Conservation (phyloP, 2,329 filamentous ascomycete genomes). For the Colletotrichum falcatum region DNA sequence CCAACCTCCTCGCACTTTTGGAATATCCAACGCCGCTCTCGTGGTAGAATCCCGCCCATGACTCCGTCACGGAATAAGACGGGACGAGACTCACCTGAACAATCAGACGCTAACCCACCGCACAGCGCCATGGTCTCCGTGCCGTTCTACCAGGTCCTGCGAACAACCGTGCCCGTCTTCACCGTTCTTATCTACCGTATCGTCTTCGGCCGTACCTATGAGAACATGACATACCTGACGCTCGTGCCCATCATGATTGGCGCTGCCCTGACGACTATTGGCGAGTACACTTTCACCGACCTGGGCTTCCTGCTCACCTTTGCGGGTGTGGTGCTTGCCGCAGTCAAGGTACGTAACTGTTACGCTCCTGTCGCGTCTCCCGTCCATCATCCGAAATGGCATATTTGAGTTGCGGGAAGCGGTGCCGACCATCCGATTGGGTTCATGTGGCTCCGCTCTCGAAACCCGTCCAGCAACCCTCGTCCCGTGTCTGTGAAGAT, state of each 20-base stretch:
- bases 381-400: slow-evolving; percentile 23
- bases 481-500: slow-evolving; percentile 13
- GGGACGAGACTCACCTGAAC: slow-evolving; percentile 2
- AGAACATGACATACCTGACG: slow-evolving; percentile 67
- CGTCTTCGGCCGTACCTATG: slow-evolving; percentile 67
- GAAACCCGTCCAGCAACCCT: slow-evolving; percentile 27
- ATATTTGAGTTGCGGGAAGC: slow-evolving; percentile 19
- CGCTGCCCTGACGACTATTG: slow-evolving; percentile 69
- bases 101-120: slow-evolving; percentile 21
- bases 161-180: slow-evolving; percentile 71
- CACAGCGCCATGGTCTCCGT: slow-evolving; percentile 67
- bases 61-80: slow-evolving; percentile 11
- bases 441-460: slow-evolving; percentile 10
- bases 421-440: slow-evolving; percentile 27
- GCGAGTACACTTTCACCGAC: slow-evolving; percentile 72
- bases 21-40: slow-evolving; percentile 5
- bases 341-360: slow-evolving; percentile 60
- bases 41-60: slow-evolving; percentile 8
- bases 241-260: slow-evolving; percentile 71
- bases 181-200: slow-evolving; percentile 71
- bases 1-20: background rate
- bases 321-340: slow-evolving; percentile 65
- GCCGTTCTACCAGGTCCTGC: slow-evolving; percentile 75
- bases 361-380: slow-evolving; percentile 3
- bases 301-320: slow-evolving; percentile 67